These are phyloP conservation scores for Penicillium sp. DNA, from an alignment of 2,329 filamentous ascomycete species.

Conservation along the genomic window DNA sequence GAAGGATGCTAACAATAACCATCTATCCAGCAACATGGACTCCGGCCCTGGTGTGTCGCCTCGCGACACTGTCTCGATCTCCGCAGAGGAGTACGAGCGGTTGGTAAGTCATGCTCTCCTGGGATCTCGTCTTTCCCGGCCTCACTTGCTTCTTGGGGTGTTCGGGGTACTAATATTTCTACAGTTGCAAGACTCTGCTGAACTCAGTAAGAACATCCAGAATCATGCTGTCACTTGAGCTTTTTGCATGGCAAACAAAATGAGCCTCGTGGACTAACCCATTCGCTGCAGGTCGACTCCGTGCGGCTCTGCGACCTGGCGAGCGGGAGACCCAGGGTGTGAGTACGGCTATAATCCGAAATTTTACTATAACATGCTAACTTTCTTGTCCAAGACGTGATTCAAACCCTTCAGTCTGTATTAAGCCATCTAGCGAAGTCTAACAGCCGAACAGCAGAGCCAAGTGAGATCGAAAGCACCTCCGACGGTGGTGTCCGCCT, in stretches of 20 bases:
- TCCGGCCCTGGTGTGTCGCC: too few relatives aligned
- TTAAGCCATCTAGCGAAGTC: too few relatives aligned
- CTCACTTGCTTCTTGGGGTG: background rate
- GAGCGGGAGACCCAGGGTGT: background rate
- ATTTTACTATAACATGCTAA: background rate
- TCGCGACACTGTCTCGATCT: background rate
- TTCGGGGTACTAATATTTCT: background rate
- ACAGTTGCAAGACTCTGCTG: background rate
- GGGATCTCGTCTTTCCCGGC: background rate
- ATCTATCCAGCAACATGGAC: too few relatives aligned
- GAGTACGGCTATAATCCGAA: background rate
- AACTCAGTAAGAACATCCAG: background rate
- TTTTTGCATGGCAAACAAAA: background rate
- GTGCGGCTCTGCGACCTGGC: background rate
- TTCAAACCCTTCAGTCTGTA: background rate
- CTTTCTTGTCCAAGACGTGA: background rate
- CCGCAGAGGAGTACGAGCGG: background rate
- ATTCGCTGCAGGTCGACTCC: background rate
- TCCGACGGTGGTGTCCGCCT: background rate
- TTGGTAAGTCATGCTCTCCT: background rate
- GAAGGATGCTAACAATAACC: too few relatives aligned
- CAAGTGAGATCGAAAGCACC: background rate
- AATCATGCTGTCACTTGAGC: background rate
- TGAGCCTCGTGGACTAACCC: background rate
- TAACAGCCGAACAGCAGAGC: background rate